Conservation (phyloP, 352 stramenopile species). For the Globisporangium spinosum region DNA sequence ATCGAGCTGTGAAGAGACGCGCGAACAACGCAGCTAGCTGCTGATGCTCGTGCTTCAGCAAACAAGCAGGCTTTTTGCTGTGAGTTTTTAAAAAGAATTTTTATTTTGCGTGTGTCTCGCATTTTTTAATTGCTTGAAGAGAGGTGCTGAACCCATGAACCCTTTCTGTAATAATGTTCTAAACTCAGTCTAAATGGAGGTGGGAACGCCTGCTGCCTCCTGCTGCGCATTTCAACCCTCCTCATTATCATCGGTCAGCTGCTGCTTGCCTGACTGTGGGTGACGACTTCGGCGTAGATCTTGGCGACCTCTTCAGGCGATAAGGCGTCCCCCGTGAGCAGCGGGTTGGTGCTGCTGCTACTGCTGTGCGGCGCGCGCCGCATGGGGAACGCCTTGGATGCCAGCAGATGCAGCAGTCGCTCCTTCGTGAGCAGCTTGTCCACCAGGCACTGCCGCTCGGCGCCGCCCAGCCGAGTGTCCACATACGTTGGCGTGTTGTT, state of each 20-base stretch:
- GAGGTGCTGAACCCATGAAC: background rate
- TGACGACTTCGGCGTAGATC: slow-evolving; percentile 21
- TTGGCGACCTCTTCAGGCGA: slow-evolving; percentile 42
- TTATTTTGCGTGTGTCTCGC: background rate
- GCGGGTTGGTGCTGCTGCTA: slow-evolving; percentile 29
- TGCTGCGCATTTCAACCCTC: too few species aligned
- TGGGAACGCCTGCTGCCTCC: too few species aligned
- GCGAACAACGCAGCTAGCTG: background rate
- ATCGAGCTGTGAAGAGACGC: background rate
- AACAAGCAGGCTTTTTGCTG: too few species aligned
- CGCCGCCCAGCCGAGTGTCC: slow-evolving; percentile 21
- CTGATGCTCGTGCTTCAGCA: background rate
- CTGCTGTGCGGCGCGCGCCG: slow-evolving; percentile 16
- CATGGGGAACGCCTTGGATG: slow-evolving; percentile 67
- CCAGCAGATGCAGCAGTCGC: slow-evolving; percentile 71
- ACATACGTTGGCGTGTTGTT: slow-evolving; percentile 12
- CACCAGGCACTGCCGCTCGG: slow-evolving; percentile 64
- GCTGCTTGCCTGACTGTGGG: background rate
- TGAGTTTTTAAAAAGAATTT: too few species aligned
- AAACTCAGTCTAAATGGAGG: background rate
- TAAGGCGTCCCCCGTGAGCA: slow-evolving; percentile 42
- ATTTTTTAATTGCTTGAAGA: background rate
- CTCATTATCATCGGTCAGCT: background rate
- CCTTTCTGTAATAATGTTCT: background rate
- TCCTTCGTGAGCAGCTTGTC: slow-evolving; percentile 84